phyloP scores from a whole-genome alignment of 306 rosid genomes.

The Rosa persica region DNA sequence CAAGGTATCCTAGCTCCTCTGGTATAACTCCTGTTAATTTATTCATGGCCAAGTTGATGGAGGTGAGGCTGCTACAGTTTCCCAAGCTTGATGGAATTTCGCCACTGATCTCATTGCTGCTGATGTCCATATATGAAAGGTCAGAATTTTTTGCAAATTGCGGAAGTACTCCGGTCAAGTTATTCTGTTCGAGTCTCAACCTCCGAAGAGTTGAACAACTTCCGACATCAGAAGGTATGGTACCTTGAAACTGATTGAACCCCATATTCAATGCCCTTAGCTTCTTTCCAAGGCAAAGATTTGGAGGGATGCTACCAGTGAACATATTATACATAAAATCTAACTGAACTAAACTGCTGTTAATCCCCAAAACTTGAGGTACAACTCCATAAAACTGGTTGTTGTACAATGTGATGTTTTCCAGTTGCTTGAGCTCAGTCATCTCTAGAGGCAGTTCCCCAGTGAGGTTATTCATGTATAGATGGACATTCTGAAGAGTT shows the following conservation, averaged over 20 bases:
- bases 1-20: conserved; percentile 59
- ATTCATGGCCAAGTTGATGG: conserved; percentile 51
- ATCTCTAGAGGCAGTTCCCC: conserved; percentile 74
- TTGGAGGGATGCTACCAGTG: conserved; percentile 65
- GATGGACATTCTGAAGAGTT: conserved; percentile 49
- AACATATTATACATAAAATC: conserved; percentile 67
- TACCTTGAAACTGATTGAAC: conserved; percentile 59
- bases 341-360: conserved; percentile 55
- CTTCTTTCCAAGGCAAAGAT: conserved; percentile 66
- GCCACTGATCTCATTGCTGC: conserved; percentile 54
- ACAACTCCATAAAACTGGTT: conserved; percentile 73
- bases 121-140: conserved; percentile 48
- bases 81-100: conserved; percentile 65
- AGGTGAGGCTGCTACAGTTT: conserved; percentile 50
- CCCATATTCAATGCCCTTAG: conserved; percentile 50
- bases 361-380: conserved; percentile 73
- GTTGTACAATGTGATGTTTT: conserved; percentile 57
- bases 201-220: conserved; percentile 65
- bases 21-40: conserved; percentile 56
- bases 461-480: conserved; percentile 63
- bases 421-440: conserved; percentile 60
- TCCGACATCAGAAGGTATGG: conserved; percentile 64
- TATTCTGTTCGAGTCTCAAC: conserved; percentile 52
- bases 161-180: conserved; percentile 64
- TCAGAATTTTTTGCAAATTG: conserved; percentile 34